phyloP scores from a whole-genome alignment of 768 basidiomycete species.

The Phaeotremella fagi region DNA sequence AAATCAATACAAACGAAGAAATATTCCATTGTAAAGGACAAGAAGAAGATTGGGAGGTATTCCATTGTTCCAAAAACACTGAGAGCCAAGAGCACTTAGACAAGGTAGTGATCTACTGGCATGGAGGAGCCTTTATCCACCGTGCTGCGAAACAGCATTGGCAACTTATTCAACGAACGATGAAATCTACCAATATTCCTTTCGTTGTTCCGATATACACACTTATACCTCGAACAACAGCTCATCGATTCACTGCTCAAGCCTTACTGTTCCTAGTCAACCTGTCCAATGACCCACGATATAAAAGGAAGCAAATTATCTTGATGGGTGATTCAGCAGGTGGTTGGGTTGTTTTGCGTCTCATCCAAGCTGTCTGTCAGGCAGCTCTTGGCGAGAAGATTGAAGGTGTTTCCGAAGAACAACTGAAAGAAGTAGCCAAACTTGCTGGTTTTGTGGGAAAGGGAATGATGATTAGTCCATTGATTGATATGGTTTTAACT shows the following conservation, averaged over 20 bases:
- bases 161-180: constrained; percentile 4
- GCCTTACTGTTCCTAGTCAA: constrained; percentile 10
- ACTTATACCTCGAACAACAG: constrained; percentile 11
- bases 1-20: not conserved
- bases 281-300: constrained; percentile 12
- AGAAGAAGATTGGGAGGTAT: constrained; percentile 9
- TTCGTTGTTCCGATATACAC: constrained; percentile 18
- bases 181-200: constrained; percentile 4
- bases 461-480: constrained; percentile 16
- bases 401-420: not conserved
- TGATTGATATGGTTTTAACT: constrained; percentile 4
- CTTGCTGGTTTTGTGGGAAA: not conserved
- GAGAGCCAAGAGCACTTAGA: not conserved
- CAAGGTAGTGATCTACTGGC: constrained; percentile 23
- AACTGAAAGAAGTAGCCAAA: not conserved
- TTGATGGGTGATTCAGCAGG: constrained; percentile 25
- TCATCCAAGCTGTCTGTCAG: constrained; percentile 6
- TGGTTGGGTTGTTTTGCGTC: constrained; percentile 14
- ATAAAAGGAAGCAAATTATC: constrained; percentile 15
- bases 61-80: constrained; percentile 1
- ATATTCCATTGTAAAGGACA: not conserved
- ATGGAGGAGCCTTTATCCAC: constrained; percentile 20
- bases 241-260: constrained; percentile 1
- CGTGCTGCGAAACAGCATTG: constrained; percentile 11
- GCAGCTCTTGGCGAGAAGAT: constrained; percentile 1